phyloP scores from a whole-genome alignment of 768 basidiomycete genomes.

The Pleurotus tuber-regium region DNA sequence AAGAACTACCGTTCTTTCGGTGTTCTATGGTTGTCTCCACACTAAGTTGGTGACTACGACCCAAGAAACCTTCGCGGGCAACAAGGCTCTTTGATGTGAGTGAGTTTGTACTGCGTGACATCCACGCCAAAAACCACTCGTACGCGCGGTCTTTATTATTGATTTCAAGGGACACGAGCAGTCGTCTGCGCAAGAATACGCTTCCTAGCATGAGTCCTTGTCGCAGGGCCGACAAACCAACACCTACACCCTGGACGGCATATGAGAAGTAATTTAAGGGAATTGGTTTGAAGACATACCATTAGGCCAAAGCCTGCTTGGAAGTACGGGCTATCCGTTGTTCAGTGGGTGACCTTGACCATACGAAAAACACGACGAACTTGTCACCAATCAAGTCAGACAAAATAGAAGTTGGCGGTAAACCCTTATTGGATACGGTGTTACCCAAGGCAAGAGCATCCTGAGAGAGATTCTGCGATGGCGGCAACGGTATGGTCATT shows the following conservation, averaged over 20 bases:
- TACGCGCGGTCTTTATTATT: conserved; percentile 94
- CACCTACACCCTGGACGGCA: conserved; percentile 78
- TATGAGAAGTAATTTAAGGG: conserved; percentile 10
- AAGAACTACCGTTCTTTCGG: conserved; percentile 86
- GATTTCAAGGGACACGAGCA: conserved; percentile 95
- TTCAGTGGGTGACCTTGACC: background rate
- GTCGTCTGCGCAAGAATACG: conserved; percentile 76
- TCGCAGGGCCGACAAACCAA: conserved; percentile 74
- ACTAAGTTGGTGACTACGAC: conserved; percentile 88
- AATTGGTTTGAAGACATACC: conserved; percentile 46
- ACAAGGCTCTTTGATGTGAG: conserved; percentile 16
- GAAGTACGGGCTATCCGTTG: conserved; percentile 81
- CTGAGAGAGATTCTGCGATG: too few species aligned
- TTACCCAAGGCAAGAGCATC: background rate
- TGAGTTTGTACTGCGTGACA: conserved; percentile 65
- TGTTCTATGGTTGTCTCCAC: conserved; percentile 92
- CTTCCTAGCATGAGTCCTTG: conserved; percentile 67
- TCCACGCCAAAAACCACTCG: conserved; percentile 97
- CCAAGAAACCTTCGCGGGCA: conserved; percentile 38
- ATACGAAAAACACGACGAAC: conserved; percentile 37
- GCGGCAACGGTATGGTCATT: background rate
- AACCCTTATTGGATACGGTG: background rate
- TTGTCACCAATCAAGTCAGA: conserved; percentile 55
- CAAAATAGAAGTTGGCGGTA: conserved; percentile 26
- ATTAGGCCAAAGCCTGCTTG: conserved; percentile 98